Evolutionary conservation across 257 asterid genomes (phyloP).

Genomic region (Solanum chiquidenum): DNA sequence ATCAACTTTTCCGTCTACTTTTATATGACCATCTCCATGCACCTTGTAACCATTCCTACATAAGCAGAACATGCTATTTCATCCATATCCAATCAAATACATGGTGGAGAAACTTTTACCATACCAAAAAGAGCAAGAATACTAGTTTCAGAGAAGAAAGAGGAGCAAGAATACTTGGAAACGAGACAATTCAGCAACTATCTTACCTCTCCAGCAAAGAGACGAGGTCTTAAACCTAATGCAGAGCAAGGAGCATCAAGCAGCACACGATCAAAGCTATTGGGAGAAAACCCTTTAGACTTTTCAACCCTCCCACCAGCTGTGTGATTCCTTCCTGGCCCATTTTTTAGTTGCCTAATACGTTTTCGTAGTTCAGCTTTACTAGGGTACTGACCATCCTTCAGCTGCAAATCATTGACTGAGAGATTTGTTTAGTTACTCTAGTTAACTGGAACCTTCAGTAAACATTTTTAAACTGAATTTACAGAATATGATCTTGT

Average conservation of each 20-base stretch:
- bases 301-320: constrained; percentile 72
- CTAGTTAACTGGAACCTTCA: neutral
- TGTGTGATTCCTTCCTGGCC: constrained; percentile 65
- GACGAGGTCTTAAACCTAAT: constrained; percentile 92
- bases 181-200: neutral
- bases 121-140: neutral
- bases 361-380: constrained; percentile 50
- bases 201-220: constrained; percentile 83
- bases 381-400: constrained; percentile 28
- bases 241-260: constrained; percentile 99
- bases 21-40: neutral
- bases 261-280: constrained; percentile 93
- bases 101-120: neutral
- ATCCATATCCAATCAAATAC: neutral
- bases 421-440: neutral
- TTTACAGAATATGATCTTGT: neutral
- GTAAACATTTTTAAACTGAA: neutral
- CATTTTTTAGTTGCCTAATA: constrained; percentile 53
- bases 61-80: neutral
- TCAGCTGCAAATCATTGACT: constrained; percentile 30
- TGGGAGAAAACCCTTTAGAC: constrained; percentile 70
- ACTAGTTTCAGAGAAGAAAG: neutral
- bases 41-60: neutral
- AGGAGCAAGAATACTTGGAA: neutral
- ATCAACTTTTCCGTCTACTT: neutral